Percentiles rank a stretch among this genome's conserved stretches.
Evolutionary conservation across 2,329 filamentous ascomycete species (phyloP).

Genomic region (Cytospora mali): DNA sequence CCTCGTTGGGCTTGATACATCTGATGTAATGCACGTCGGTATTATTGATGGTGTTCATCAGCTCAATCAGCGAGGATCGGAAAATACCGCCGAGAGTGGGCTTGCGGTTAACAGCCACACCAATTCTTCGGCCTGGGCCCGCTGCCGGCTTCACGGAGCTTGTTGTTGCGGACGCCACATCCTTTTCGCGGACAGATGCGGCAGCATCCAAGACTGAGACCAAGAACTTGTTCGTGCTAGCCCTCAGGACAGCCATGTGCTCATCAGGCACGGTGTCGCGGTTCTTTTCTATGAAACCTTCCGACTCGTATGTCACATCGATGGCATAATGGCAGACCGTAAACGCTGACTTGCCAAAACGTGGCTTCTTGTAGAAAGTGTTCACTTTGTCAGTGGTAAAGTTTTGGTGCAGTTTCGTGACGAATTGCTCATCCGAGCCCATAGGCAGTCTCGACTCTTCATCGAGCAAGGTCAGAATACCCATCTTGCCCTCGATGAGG

Average conservation of each 20-base stretch:
- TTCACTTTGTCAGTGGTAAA: conserved; percentile 81
- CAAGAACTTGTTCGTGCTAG: conserved; percentile 84
- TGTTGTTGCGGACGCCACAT: conserved; percentile 64
- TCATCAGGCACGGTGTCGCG: conserved; percentile 98
- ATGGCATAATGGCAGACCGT: conserved; percentile 98
- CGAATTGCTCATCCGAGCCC: conserved; percentile 96
- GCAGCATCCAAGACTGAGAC: conserved; percentile 83
- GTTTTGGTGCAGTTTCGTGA: conserved; percentile 93
- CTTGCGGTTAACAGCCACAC: conserved; percentile 91
- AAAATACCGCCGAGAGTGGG: conserved; percentile 98
- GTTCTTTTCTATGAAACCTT: conserved; percentile 99
- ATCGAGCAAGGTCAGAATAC: conserved; percentile 87
- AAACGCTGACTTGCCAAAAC: conserved; percentile 96
- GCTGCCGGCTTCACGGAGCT: conserved; percentile 78
- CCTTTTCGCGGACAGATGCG: conserved; percentile 86
- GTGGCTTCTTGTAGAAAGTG: conserved; percentile 97
- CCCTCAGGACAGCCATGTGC: conserved; percentile 89
- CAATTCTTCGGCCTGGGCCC: conserved; percentile 77
- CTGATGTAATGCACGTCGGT: conserved; percentile 99
- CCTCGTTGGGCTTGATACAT: conserved; percentile 98
- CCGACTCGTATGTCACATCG: conserved; percentile 97
- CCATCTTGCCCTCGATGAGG: conserved; percentile 94
- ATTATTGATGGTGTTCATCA: conserved; percentile 97
- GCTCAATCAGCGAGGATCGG: conserved; percentile 95
- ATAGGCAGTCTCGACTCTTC: conserved; percentile 96